Base-by-base conservation (phyloP, 768 basidiomycete genomes). In the Pulveroboletus sp. region DNA sequence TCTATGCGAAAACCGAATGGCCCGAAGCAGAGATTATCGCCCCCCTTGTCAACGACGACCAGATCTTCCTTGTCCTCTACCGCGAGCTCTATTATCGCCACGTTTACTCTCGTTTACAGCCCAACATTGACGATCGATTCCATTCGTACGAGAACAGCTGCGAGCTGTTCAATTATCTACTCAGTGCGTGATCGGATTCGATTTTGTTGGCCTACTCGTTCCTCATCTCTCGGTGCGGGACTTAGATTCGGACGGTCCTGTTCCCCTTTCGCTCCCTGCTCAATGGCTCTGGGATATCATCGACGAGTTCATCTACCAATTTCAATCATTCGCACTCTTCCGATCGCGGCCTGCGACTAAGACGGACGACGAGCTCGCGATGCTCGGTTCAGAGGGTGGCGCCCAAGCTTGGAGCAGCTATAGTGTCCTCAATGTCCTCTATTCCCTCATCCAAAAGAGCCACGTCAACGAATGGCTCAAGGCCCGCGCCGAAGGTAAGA, bases 221-320 rank as follows among this genome's bases (percentile, higher is more conserved):
- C 6, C 32, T 38, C 8, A 51, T 30, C 6, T 21, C 30, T 15
- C 51, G 15, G 42, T 33, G 6, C 32, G 1, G 7, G 15, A 8
- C 37, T 2, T 58, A 93, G 93, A 98, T 69, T 94, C 93, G 10
- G 93, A 96, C 52, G 90, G 64, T 0, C 95, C 95, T 2, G 93
- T 97, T 0, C 70, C 84, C n/a, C 83, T 98, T 43, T 85, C 94
- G 54, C 82, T 99, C 21, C 95, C 95, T 0, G 91, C 94, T 52
- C 93, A 96, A 67, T 99, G 95, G 95, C 71, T 99, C 8, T 98
- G 94, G 92, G 93, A 95, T 62, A 93, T 94, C 68, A 85, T 95
- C 63, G 92, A 95, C 72, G 93, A 94, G 61, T 94, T 94, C 66
- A 95, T 97, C 59, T 99, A 96, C 71, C 95, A 99, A 67, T 99